Evolutionary conservation across 805 yeast genomes (phyloP).

Genomic region (Diddensiella transvaalensis): DNA sequence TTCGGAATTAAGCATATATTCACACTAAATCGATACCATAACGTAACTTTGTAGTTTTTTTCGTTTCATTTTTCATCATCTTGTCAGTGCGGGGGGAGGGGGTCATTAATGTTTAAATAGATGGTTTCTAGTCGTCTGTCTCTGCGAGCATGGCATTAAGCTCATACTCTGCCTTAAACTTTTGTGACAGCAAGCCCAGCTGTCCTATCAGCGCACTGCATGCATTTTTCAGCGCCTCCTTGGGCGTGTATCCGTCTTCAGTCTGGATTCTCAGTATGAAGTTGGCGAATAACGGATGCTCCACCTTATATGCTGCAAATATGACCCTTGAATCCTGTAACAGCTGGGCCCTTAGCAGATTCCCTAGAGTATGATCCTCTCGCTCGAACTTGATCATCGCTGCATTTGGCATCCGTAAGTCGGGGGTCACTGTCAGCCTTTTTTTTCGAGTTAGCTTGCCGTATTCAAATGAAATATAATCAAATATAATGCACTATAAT

Average conservation of each 20-base stretch:
- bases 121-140: conserved; percentile 20
- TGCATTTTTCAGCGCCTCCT: conserved; percentile 85
- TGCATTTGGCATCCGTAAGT: conserved; percentile 92
- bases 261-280: conserved; percentile 94
- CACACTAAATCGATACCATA: too few relatives aligned
- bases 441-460: background rate
- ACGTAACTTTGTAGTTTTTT: too few relatives aligned
- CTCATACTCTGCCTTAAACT: conserved; percentile 90
- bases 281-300: conserved; percentile 95
- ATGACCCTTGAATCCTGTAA: conserved; percentile 83
- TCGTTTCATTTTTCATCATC: too few relatives aligned
- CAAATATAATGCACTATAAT: background rate
- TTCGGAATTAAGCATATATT: too few relatives aligned
- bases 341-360: conserved; percentile 80
- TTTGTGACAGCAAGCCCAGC: conserved; percentile 66
- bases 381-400: conserved; percentile 89
- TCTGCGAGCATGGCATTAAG: conserved; percentile 57
- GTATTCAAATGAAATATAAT: background rate
- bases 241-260: conserved; percentile 90
- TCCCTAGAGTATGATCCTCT: conserved; percentile 96
- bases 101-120: background rate
- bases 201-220: conserved; percentile 80
- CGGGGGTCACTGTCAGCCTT: conserved; percentile 85
- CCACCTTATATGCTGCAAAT: conserved; percentile 96
- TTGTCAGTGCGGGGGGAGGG: too few relatives aligned